These are phyloP conservation scores for Hordeum marinum DNA, from an alignment of 176 grass and related monocot genomes.

Conservation along the genomic window DNA sequence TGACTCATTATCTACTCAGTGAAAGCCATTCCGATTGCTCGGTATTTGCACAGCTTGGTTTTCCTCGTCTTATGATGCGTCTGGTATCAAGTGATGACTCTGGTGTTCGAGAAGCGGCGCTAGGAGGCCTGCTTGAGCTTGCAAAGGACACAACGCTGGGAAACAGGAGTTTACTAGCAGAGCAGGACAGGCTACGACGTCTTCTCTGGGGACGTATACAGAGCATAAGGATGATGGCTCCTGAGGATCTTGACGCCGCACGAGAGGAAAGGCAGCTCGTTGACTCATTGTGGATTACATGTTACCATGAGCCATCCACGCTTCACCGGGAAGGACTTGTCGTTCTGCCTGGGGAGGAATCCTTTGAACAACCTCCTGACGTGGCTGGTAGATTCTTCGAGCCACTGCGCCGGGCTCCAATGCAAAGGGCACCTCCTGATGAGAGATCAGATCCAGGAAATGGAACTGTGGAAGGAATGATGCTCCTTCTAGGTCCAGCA, in stretches of 20 bases:
- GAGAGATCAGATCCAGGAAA: constrained; percentile 26
- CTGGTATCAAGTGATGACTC: constrained; percentile 59
- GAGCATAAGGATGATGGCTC: constrained; percentile 55
- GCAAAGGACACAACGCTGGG: constrained; percentile 43
- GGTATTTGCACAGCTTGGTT: constrained; percentile 61
- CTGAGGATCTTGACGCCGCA: constrained; percentile 71
- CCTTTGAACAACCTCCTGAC: constrained; percentile 57
- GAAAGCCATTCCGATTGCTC: constrained; percentile 65
- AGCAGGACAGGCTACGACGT: constrained; percentile 43
- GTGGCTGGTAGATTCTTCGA: constrained; percentile 60
- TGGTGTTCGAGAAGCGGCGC: constrained; percentile 73
- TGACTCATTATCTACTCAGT: constrained; percentile 63
- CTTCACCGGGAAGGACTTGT: constrained; percentile 63
- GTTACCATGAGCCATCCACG: constrained; percentile 73
- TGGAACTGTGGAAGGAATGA: constrained; percentile 15
- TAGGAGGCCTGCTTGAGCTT: constrained; percentile 71
- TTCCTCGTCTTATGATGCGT: constrained; percentile 70
- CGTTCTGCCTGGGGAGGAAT: constrained; percentile 70
- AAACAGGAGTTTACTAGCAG: constrained; percentile 37
- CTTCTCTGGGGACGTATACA: constrained; percentile 61
- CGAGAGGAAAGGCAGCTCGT: constrained; percentile 83
- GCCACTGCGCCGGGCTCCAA: constrained; percentile 30
- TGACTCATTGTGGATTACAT: constrained; percentile 59
- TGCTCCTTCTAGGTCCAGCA: constrained; percentile 49
- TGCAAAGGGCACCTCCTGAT: constrained; percentile 13